A percentile compares a stretch with the other conserved stretches of the same genome.
Evolutionary conservation across 225 moss, liverwort and hornwort genomes (phyloP).

Genomic region (Sphagnum contortum): DNA sequence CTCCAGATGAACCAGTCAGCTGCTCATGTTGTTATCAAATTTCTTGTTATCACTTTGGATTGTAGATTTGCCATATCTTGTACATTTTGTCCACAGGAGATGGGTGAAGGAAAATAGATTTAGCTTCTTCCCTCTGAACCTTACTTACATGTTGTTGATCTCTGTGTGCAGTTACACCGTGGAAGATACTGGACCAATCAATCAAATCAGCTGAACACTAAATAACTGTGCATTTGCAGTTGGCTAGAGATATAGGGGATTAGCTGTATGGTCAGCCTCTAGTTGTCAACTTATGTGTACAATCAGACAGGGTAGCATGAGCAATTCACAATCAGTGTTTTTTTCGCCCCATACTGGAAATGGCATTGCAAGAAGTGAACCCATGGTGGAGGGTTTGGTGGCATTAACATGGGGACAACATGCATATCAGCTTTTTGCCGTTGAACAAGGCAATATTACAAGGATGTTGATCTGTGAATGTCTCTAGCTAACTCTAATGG

Average conservation of each 20-base stretch:
- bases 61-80: background rate
- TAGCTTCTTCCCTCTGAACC: background rate
- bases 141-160: background rate
- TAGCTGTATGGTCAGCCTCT: constrained; percentile 96
- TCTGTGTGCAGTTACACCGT: constrained; percentile 65
- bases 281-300: constrained; percentile 99
- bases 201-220: constrained; percentile 84
- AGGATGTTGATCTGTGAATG: constrained; percentile 6
- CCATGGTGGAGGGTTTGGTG: constrained; percentile 91
- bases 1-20: too few relatives aligned
- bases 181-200: constrained; percentile 94
- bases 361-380: constrained; percentile 88
- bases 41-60: background rate
- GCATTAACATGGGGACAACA: constrained; percentile 88
- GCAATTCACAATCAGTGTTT: constrained; percentile 75
- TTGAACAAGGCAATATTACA: constrained; percentile 71
- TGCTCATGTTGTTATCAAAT: too few relatives aligned
- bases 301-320: constrained; percentile 96
- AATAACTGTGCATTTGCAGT: constrained; percentile 93
- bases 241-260: constrained; percentile 90
- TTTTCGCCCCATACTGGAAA: constrained; percentile 61
- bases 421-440: constrained; percentile 92
- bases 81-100: background rate
- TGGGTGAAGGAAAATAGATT: background rate
- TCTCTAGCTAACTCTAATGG: too few relatives aligned